A percentile compares a stretch with the other conserved stretches of the same genome.
These are phyloP conservation scores for Galeopsis tetrahit DNA, from an alignment of 257 asterid species.

Conservation along the genomic window DNA sequence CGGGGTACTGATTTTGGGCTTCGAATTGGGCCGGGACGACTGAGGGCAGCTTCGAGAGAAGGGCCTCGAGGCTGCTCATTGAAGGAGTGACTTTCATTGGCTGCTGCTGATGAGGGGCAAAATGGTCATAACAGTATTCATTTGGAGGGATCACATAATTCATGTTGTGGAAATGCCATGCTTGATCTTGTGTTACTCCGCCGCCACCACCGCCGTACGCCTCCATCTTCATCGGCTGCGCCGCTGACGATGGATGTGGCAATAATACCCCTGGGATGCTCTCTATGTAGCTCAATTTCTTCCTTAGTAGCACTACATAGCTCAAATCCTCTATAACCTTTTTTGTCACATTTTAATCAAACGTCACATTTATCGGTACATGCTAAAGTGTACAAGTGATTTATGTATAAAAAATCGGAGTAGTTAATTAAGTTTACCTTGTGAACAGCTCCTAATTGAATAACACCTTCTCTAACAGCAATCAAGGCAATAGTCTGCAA, in stretches of 20 bases:
- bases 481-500: slow-evolving; percentile 94
- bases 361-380: too few species aligned
- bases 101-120: slow-evolving; percentile 33
- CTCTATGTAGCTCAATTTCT: slow-evolving; percentile 87
- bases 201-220: background rate
- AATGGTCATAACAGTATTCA: slow-evolving; percentile 47
- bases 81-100: slow-evolving; percentile 80
- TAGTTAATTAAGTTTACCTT: slow-evolving; percentile 52
- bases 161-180: slow-evolving; percentile 56
- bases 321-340: slow-evolving; percentile 94
- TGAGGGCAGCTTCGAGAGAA: slow-evolving; percentile 88
- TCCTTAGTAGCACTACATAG: slow-evolving; percentile 86
- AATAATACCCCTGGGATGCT: slow-evolving; percentile 95
- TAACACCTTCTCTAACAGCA: slow-evolving; percentile 98
- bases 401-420: too few species aligned
- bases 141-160: slow-evolving; percentile 31
- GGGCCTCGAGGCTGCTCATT: slow-evolving; percentile 98
- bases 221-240: slow-evolving; percentile 61
- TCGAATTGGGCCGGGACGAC: slow-evolving; percentile 56
- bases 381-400: too few species aligned
- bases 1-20: slow-evolving; percentile 42
- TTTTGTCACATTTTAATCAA: background rate
- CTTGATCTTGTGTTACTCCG: slow-evolving; percentile 35
- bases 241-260: slow-evolving; percentile 91
- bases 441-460: slow-evolving; percentile 88